A percentile compares a stretch with the other conserved stretches of the same genome.
Conservation (phyloP, 371 early-diverging fungal genomes). For the Syncephalis fuscata region DNA sequence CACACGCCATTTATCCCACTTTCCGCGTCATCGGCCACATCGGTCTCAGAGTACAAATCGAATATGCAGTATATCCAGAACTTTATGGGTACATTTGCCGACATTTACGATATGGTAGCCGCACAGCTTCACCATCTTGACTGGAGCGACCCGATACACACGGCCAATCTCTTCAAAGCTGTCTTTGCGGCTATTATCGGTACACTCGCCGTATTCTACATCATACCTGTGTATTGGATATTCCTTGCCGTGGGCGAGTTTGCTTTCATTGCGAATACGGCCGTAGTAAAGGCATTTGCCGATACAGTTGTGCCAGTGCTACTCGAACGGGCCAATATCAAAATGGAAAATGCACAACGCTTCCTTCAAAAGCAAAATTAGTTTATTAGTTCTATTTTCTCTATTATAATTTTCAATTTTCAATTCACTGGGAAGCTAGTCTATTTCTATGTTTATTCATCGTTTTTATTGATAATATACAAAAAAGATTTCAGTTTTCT, state of each 20-base stretch:
- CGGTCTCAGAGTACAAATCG: conserved; percentile 14
- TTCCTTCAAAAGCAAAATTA: too few relatives aligned
- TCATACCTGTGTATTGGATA: conserved; percentile 16
- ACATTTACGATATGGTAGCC: conserved; percentile 14
- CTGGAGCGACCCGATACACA: conserved; percentile 18
- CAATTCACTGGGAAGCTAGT: too few relatives aligned
- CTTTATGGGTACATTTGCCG: conserved; percentile 18
- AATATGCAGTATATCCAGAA: conserved; percentile 23
- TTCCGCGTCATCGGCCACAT: conserved; percentile 7
- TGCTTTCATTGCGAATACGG: conserved; percentile 12
- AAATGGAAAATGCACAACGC: too few relatives aligned
- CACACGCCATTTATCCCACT: conserved; percentile 6
- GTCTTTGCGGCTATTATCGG: conserved; percentile 8
- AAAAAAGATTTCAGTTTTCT: too few relatives aligned
- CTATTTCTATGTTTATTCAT: too few relatives aligned
- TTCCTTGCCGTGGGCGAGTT: conserved; percentile 13
- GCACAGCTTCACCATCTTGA: conserved; percentile 14
- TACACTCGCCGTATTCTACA: conserved; percentile 10
- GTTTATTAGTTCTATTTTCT: too few relatives aligned
- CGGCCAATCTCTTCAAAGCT: conserved; percentile 11
- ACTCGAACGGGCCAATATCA: too few relatives aligned
- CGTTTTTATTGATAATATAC: too few relatives aligned
- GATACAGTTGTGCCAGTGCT: too few relatives aligned
- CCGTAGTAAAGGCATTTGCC: background rate
- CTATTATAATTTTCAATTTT: too few relatives aligned